phyloP scores from a whole-genome alignment of 352 stramenopile species.

The Phytophthora podocarpi region DNA sequence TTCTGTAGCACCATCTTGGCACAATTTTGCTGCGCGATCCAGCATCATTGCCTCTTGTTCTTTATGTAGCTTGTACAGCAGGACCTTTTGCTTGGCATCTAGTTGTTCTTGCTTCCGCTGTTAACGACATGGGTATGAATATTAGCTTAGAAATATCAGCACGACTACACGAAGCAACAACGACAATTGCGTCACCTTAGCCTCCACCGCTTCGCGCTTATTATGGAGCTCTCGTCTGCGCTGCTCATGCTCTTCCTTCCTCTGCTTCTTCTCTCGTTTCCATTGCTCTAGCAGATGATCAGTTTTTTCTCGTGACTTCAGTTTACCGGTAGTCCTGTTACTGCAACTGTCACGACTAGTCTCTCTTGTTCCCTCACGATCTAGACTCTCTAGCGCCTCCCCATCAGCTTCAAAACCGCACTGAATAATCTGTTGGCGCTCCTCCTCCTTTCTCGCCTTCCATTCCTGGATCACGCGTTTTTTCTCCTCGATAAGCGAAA shows the following conservation, averaged over 20 bases:
- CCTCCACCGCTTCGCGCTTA: slow-evolving; percentile 46
- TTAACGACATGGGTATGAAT: not conserved
- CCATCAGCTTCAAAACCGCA: slow-evolving; percentile 42
- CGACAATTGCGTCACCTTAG: slow-evolving; percentile 51
- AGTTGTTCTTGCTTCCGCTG: slow-evolving; percentile 63
- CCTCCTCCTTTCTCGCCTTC: slow-evolving; percentile 55
- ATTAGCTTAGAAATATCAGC: too few relatives aligned
- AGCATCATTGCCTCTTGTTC: slow-evolving; percentile 59
- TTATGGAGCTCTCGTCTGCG: slow-evolving; percentile 34
- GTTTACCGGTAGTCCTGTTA: slow-evolving; percentile 7
- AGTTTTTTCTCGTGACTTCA: slow-evolving; percentile 33
- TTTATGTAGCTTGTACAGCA: slow-evolving; percentile 79
- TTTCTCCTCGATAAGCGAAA: slow-evolving; percentile 64
- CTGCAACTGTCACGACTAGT: not conserved
- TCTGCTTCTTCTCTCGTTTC: slow-evolving; percentile 52
- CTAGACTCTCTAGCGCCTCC: not conserved
- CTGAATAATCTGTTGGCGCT: slow-evolving; percentile 47
- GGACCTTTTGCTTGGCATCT: slow-evolving; percentile 78
- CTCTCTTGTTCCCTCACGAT: not conserved
- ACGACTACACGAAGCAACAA: too few relatives aligned
- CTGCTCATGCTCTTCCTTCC: slow-evolving; percentile 33
- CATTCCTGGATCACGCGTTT: slow-evolving; percentile 61
- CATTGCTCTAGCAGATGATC: slow-evolving; percentile 41
- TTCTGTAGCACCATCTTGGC: slow-evolving; percentile 13
- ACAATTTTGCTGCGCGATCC: slow-evolving; percentile 10